Evolutionary conservation across 331 rosid genomes (phyloP).

Genomic region (Rhamnella rubrinervis): DNA sequence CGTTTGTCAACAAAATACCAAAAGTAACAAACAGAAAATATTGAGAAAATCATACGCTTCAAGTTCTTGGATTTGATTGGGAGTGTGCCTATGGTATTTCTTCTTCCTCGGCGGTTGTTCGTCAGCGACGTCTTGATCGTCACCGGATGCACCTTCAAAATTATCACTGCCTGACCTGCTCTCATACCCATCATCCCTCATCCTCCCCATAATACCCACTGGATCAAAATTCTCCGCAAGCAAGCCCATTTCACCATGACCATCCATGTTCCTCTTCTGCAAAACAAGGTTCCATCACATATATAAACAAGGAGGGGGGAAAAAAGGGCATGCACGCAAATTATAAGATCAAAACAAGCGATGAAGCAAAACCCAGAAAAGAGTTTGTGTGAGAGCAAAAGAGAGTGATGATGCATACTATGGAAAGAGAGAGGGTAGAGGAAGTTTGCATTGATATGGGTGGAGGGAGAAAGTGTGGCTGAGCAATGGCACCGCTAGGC

Average conservation of each 20-base stretch:
- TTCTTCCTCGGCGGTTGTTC: constrained; percentile 52
- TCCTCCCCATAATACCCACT: constrained; percentile 41
- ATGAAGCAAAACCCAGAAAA: constrained; percentile 8
- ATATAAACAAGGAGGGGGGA: not conserved
- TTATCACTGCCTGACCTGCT: constrained; percentile 91
- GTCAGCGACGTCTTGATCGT: constrained; percentile 63
- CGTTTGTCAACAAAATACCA: constrained; percentile 6
- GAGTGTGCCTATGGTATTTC: constrained; percentile 90
- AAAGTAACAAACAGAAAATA: not conserved
- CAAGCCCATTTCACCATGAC: constrained; percentile 45
- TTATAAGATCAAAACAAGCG: not conserved
- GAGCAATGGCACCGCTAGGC: constrained; percentile 36
- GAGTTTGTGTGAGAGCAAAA: not conserved
- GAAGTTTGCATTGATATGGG: constrained; percentile 39
- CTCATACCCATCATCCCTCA: constrained; percentile 76
- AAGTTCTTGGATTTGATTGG: constrained; percentile 80
- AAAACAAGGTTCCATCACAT: constrained; percentile 6
- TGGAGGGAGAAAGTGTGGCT: constrained; percentile 24
- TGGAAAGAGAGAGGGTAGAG: constrained; percentile 41
- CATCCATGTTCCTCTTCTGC: constrained; percentile 70
- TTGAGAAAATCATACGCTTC: constrained; percentile 52
- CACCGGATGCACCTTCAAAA: constrained; percentile 67
- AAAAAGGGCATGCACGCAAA: constrained; percentile 11
- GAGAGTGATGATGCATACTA: constrained; percentile 36
- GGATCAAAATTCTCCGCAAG: constrained; percentile 58